phyloP scores from a whole-genome alignment of 192 early-diverging fungal genomes.

The Borealophlyctis nickersoniae region DNA sequence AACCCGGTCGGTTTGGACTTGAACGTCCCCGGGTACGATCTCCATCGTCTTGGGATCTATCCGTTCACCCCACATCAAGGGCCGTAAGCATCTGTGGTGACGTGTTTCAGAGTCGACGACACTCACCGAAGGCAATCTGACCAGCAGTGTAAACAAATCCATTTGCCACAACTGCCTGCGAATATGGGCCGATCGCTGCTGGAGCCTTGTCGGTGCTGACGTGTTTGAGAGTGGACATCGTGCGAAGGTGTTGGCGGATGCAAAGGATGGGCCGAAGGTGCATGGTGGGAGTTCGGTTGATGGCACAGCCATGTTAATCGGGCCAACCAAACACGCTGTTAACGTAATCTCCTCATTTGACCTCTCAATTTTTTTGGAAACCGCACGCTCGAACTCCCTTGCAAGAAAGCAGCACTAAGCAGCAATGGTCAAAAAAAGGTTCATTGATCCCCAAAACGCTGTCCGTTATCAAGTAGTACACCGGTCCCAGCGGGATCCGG shows the following conservation, averaged over 20 bases:
- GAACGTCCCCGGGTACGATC: conserved; percentile 66
- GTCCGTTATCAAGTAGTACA: conserved; percentile 89
- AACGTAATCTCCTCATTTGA: no score
- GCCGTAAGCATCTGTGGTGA: no score
- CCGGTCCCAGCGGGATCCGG: conserved; percentile 92
- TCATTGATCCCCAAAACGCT: conserved; percentile 85
- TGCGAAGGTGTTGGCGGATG: conserved; percentile 8
- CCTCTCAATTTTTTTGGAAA: no score
- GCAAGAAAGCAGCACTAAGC: no score
- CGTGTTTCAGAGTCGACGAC: background rate
- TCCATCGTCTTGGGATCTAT: conserved; percentile 70
- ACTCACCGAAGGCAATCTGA: conserved; percentile 29
- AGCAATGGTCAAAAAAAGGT: conserved; percentile 60
- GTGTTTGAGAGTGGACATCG: conserved; percentile 28
- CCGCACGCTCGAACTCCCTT: no score
- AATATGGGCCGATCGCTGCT: conserved; percentile 50
- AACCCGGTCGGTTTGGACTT: conserved; percentile 65
- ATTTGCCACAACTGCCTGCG: conserved; percentile 76
- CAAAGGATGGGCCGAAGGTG: background rate
- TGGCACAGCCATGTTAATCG: no score
- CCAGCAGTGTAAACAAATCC: conserved; percentile 74
- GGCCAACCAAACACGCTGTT: no score
- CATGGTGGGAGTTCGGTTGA: no score
- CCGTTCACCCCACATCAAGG: no score
- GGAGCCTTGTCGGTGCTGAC: conserved; percentile 39